Conservation (phyloP, 2,329 filamentous ascomycete species). For the Juglanconis juglandina region DNA sequence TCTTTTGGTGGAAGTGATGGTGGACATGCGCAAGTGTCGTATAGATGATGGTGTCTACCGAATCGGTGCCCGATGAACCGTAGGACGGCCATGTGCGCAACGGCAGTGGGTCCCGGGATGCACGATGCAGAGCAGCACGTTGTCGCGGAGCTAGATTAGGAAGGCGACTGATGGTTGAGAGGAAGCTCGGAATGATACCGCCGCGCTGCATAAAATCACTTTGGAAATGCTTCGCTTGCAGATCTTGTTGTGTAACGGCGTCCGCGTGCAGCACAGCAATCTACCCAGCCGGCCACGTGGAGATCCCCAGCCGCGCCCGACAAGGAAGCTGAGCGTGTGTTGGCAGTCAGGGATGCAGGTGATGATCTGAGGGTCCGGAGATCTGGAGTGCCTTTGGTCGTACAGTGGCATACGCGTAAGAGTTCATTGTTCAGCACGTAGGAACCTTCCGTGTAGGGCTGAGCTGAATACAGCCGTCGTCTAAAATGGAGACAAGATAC, state of each 20-base stretch:
- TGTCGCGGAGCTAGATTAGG: background rate
- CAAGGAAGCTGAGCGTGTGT: background rate
- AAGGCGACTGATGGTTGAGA: background rate
- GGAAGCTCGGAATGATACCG: background rate
- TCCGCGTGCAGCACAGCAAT: background rate
- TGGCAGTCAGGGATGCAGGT: background rate
- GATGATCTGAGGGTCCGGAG: background rate
- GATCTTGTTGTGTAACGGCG: background rate
- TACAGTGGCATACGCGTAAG: background rate
- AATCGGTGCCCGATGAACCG: slow-evolving; percentile 13
- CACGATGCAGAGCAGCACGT: background rate
- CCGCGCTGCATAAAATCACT: background rate
- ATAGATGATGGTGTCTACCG: background rate
- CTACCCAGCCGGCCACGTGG: slow-evolving; percentile 1
- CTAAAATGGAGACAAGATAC: background rate
- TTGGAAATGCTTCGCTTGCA: background rate
- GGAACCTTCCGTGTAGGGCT: slow-evolving; percentile 10
- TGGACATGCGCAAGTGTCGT: background rate
- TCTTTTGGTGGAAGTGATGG: background rate
- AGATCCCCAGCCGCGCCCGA: background rate
- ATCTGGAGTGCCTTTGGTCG: background rate
- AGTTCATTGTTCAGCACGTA: background rate
- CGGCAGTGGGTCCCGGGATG: background rate
- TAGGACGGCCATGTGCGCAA: background rate
- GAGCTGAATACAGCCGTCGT: background rate